Percentiles rank a stretch among this genome's conserved stretches.
phyloP scores from a whole-genome alignment of 345 rosid genomes.

The Salix caprea region DNA sequence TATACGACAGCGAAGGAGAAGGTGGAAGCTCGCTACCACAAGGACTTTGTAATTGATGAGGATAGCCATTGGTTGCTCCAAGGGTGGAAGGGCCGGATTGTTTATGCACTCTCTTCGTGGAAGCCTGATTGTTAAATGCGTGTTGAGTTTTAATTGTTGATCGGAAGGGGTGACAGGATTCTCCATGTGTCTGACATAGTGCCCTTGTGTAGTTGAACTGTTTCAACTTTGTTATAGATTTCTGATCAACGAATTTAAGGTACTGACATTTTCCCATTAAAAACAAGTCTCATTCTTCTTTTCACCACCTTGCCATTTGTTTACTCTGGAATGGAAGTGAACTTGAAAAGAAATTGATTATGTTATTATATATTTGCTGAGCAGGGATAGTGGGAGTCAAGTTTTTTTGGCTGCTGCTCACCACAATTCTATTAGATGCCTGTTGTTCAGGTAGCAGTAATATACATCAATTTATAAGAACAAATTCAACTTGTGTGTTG shows the following conservation, averaged over 20 bases:
- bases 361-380: neutral
- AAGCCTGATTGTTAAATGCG: constrained; percentile 22
- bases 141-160: neutral
- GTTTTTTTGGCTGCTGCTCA: constrained; percentile 4
- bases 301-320: neutral
- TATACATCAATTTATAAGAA: neutral
- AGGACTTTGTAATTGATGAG: constrained; percentile 41
- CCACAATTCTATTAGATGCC: neutral
- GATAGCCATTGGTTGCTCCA: constrained; percentile 41
- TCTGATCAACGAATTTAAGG: constrained; percentile 12
- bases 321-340: neutral
- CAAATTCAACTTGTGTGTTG: neutral
- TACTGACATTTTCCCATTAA: neutral
- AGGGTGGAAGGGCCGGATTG: constrained; percentile 44
- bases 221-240: neutral
- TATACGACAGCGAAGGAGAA: constrained; percentile 27
- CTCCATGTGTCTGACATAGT: neutral
- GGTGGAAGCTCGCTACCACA: constrained; percentile 27
- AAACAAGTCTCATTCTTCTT: neutral
- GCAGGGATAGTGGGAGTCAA: constrained; percentile 5
- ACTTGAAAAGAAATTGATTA: constrained; percentile 2
- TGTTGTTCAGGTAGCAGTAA: neutral
- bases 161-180: constrained; percentile 3
- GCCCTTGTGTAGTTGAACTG: neutral
- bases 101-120: constrained; percentile 37